phyloP scores from a whole-genome alignment of 2,329 filamentous ascomycete species.

The Cryphonectria nitschkei region DNA sequence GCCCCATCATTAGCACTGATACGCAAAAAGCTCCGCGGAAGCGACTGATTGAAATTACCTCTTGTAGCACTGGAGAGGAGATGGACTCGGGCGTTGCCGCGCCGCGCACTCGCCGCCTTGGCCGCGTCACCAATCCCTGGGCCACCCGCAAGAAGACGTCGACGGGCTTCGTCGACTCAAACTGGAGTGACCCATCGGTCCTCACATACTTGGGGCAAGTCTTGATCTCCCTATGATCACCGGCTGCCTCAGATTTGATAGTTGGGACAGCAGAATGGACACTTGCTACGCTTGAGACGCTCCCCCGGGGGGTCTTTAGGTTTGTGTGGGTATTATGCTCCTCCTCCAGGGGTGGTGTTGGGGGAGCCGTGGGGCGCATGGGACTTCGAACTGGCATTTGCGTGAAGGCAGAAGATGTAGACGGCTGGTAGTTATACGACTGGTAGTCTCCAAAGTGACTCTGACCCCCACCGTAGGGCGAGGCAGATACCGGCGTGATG shows the following conservation, averaged over 20 bases:
- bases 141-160: constrained; percentile 24
- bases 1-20: not conserved
- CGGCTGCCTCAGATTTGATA: constrained; percentile 30
- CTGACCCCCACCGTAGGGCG: constrained; percentile 46
- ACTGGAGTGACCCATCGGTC: constrained; percentile 23
- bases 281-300: not conserved
- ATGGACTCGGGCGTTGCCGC: constrained; percentile 12
- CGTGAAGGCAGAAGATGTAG: constrained; percentile 35
- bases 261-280: constrained; percentile 33
- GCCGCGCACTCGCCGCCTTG: not conserved
- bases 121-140: constrained; percentile 2
- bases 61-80: constrained; percentile 6
- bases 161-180: constrained; percentile 19
- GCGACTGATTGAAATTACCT: constrained; percentile 7
- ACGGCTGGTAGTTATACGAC: constrained; percentile 42
- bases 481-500: constrained; percentile 46
- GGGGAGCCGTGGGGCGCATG: constrained; percentile 25
- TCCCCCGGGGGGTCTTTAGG: not conserved
- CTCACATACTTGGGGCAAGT: constrained; percentile 23
- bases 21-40: not conserved
- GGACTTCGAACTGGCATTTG: constrained; percentile 30
- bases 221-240: constrained; percentile 22
- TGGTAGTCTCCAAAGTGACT: constrained; percentile 48
- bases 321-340: constrained; percentile 28
- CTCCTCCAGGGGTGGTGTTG: constrained; percentile 36